Evolutionary conservation across 2,329 filamentous ascomycete species (phyloP).

Genomic region (Beauveria scarabaeidicola): DNA sequence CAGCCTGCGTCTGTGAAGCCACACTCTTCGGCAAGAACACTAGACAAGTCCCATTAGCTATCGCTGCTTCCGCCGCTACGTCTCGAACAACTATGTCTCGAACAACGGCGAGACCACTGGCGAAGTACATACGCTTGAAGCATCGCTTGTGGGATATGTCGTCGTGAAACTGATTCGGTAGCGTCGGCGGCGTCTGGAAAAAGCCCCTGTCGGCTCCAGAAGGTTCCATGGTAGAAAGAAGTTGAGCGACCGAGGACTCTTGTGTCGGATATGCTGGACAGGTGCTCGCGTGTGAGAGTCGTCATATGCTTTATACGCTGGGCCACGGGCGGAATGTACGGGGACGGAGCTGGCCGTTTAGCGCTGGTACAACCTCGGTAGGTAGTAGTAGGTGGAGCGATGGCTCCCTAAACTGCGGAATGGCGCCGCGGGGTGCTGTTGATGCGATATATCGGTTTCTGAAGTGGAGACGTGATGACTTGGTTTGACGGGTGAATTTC

Average conservation of each 20-base stretch:
- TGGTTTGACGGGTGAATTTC: background rate
- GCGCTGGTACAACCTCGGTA: background rate
- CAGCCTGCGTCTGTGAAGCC: constrained; percentile 29
- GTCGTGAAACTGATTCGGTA: constrained; percentile 49
- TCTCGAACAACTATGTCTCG: too few relatives aligned
- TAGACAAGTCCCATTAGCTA: constrained; percentile 16
- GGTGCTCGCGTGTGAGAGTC: background rate
- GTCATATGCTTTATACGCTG: background rate
- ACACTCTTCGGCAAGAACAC: constrained; percentile 41
- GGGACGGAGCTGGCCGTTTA: background rate
- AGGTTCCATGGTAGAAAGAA: constrained; percentile 29
- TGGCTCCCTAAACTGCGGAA: constrained; percentile 1
- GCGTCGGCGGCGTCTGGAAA: constrained; percentile 43
- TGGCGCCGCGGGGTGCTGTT: background rate
- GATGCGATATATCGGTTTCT: background rate
- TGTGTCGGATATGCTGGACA: background rate
- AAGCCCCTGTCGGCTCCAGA: constrained; percentile 43
- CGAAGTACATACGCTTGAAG: constrained; percentile 35
- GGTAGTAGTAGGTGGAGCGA: constrained; percentile 2
- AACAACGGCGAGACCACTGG: background rate
- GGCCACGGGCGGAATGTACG: background rate
- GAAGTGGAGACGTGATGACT: background rate
- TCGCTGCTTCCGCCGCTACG: background rate
- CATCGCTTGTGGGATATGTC: constrained; percentile 44
- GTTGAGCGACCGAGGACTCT: background rate